Percentiles rank a stretch among this genome's conserved stretches.
These are phyloP conservation scores for Auriscalpium vulgare DNA, from an alignment of 768 basidiomycete genomes.

Conservation along the genomic window DNA sequence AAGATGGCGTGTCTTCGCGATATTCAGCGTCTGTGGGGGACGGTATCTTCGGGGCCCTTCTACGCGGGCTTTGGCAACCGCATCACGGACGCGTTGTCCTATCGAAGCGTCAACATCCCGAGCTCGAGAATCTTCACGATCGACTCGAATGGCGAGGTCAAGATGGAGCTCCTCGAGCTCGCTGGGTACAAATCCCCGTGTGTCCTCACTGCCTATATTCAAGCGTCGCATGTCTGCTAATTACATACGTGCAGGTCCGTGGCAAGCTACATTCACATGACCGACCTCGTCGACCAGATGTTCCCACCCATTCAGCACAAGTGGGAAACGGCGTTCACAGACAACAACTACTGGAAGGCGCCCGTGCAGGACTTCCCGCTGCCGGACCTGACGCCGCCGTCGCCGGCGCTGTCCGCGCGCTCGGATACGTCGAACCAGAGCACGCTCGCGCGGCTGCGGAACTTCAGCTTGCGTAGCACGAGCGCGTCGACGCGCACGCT, in stretches of 20 bases:
- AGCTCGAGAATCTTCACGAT: constrained; percentile 96
- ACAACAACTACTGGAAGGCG: constrained; percentile 93
- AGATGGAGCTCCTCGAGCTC: constrained; percentile 92
- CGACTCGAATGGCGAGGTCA: constrained; percentile 89
- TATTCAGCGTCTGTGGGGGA: constrained; percentile 85
- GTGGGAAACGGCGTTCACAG: constrained; percentile 85
- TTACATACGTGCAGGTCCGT: constrained; percentile 3
- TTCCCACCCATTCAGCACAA: constrained; percentile 93
- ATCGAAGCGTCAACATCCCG: constrained; percentile 90
- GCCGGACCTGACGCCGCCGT: constrained; percentile 79
- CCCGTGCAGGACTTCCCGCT: constrained; percentile 72
- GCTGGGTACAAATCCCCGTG: constrained; percentile 96
- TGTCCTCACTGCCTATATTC: constrained; percentile 20
- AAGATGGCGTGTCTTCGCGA: constrained; percentile 99
- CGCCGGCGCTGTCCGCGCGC: constrained; percentile 88
- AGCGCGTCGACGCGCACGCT: constrained; percentile 24
- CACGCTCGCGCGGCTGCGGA: constrained; percentile 63
- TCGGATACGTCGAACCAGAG: constrained; percentile 79
- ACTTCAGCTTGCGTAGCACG: constrained; percentile 61
- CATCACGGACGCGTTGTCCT: constrained; percentile 97
- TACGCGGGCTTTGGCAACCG: constrained; percentile 98
- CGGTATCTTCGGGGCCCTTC: constrained; percentile 66
- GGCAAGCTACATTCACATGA: constrained; percentile 92
- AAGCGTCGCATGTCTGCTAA: background rate
- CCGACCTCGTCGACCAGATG: constrained; percentile 99